Percentiles rank a stretch among this genome's conserved stretches.
Conservation (phyloP, 257 asterid species). For the Rauvolfia tetraphylla region DNA sequence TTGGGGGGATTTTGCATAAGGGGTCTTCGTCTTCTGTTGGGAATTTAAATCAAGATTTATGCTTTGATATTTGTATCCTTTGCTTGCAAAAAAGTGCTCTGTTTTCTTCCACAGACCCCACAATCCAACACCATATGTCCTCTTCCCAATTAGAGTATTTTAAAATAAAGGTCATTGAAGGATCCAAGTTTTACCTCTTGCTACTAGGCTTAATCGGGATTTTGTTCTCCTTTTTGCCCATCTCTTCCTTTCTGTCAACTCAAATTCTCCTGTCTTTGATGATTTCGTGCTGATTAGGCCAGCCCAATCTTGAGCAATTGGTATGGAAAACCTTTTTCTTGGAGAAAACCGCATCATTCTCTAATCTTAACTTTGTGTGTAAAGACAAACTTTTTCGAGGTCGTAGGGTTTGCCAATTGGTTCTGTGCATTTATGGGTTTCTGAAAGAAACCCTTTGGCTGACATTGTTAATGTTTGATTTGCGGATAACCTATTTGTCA, state of each 20-base stretch:
- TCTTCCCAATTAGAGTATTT: slow-evolving; percentile 19
- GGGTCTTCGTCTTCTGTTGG: slow-evolving; percentile 9
- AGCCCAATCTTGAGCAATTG: slow-evolving; percentile 29
- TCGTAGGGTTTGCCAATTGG: slow-evolving; percentile 12
- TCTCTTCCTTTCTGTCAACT: slow-evolving; percentile 32
- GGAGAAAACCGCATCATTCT: neutral
- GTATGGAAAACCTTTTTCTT: neutral
- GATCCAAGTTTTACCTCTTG: slow-evolving; percentile 18
- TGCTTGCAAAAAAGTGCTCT: neutral
- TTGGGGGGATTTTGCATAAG: neutral
- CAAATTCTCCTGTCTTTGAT: slow-evolving; percentile 23
- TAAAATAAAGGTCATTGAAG: slow-evolving; percentile 25
- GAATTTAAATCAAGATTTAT: neutral
- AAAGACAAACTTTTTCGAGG: slow-evolving; percentile 16
- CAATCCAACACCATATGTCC: slow-evolving; percentile 28
- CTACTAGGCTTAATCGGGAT: slow-evolving; percentile 12
- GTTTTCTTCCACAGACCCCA: slow-evolving; percentile 27
- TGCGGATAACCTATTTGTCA: slow-evolving; percentile 25
- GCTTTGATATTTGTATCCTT: slow-evolving; percentile 12
- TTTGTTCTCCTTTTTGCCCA: slow-evolving; percentile 19
- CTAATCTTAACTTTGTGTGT: neutral
- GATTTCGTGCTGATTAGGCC: slow-evolving; percentile 51
- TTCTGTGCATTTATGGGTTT: slow-evolving; percentile 22
- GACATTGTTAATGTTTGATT: slow-evolving; percentile 3
- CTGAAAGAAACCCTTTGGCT: slow-evolving; percentile 11